Evolutionary conservation across 2,329 filamentous ascomycete genomes (phyloP).

Genomic region (Calonectria hawksworthii): DNA sequence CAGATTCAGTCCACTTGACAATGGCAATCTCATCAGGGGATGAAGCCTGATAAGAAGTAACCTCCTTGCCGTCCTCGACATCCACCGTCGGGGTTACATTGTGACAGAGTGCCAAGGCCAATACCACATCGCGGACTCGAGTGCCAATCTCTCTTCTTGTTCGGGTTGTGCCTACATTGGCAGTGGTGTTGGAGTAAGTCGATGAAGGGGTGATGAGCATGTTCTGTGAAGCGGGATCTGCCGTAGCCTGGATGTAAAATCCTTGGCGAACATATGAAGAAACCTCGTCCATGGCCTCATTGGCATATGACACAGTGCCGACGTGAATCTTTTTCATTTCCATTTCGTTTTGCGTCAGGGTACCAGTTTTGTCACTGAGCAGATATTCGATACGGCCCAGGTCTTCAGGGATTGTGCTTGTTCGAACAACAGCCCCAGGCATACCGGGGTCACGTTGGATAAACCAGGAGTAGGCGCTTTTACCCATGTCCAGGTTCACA

Average conservation of each 20-base stretch:
- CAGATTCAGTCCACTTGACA: slow-evolving; percentile 93
- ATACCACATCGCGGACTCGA: slow-evolving; percentile 90
- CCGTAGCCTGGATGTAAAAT: slow-evolving; percentile 71
- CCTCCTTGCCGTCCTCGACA: slow-evolving; percentile 80
- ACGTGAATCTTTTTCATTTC: slow-evolving; percentile 99
- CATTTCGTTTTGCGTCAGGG: slow-evolving; percentile 97
- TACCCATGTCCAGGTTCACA: slow-evolving; percentile 97
- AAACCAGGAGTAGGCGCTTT: slow-evolving; percentile 95
- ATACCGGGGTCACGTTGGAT: slow-evolving; percentile 94
- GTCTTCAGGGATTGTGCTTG: slow-evolving; percentile 97
- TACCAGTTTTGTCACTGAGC: slow-evolving; percentile 98
- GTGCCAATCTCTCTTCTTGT: slow-evolving; percentile 94
- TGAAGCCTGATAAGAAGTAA: slow-evolving; percentile 94
- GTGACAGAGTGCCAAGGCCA: slow-evolving; percentile 94
- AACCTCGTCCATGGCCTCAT: slow-evolving; percentile 99
- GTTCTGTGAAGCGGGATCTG: slow-evolving; percentile 58
- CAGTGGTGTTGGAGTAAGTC: slow-evolving; percentile 73
- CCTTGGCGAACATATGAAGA: slow-evolving; percentile 86
- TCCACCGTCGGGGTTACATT: slow-evolving; percentile 92
- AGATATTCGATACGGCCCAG: slow-evolving; percentile 96
- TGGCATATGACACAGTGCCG: slow-evolving; percentile 97
- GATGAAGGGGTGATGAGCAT: slow-evolving; percentile 83
- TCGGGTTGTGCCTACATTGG: slow-evolving; percentile 77
- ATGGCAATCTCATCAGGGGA: slow-evolving; percentile 99
- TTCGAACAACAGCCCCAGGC: slow-evolving; percentile 91